Conservation (phyloP, 169 alveolate genomes). For the Eimeria acervulina region DNA sequence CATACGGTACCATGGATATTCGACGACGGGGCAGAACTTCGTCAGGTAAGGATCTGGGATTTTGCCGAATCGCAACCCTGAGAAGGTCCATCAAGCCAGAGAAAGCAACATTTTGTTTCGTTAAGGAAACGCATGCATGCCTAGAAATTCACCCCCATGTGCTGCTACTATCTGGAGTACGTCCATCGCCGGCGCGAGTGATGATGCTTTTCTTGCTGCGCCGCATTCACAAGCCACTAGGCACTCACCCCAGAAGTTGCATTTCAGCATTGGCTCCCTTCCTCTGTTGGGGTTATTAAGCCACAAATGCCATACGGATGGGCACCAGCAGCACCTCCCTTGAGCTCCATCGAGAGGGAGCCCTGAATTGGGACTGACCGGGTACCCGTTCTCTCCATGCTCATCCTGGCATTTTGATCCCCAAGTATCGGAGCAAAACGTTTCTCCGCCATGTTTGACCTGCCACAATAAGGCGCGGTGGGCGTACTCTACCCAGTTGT, state of each 20-base stretch:
- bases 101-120: background rate
- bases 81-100: background rate
- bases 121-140: background rate
- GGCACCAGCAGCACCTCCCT: constrained; percentile 80
- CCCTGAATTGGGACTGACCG: constrained; percentile 68
- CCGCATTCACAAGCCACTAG: background rate
- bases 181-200: background rate
- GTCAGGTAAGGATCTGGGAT: constrained; percentile 79
- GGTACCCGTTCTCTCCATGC: constrained; percentile 74
- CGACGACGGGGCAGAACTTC: constrained; percentile 78
- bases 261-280: constrained; percentile 76
- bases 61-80: constrained; percentile 68
- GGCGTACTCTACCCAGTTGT: constrained; percentile 75
- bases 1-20: constrained; percentile 78
- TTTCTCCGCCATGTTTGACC: constrained; percentile 66
- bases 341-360: constrained; percentile 77
- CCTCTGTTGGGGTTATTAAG: constrained; percentile 70
- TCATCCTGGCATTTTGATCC: constrained; percentile 78
- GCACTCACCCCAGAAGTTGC: constrained; percentile 77
- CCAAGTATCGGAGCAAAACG: constrained; percentile 54
- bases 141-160: background rate
- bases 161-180: background rate
- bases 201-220: background rate
- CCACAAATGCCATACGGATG: constrained; percentile 76
- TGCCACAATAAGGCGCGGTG: constrained; percentile 75